Percentiles rank a stretch among this genome's conserved stretches.
Conservation (phyloP, 805 yeast genomes). For the Pichia nanzhaoensis region DNA sequence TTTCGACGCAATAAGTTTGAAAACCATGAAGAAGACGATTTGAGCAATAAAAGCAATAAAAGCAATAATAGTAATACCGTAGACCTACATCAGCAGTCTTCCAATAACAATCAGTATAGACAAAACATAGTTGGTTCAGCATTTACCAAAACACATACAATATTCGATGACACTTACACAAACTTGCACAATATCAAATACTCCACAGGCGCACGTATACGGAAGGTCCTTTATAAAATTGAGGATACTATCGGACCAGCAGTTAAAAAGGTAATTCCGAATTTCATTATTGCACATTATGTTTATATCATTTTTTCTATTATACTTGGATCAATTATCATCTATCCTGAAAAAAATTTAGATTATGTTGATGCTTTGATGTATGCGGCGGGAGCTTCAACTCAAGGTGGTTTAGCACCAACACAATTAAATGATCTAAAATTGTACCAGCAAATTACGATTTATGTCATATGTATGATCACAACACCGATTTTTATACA, state of each 20-base stretch:
- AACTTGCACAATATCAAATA: slow-evolving; percentile 14
- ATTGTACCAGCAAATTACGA: slow-evolving; percentile 72
- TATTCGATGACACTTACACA: slow-evolving; percentile 9
- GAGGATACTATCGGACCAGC: slow-evolving; percentile 37
- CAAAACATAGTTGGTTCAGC: background rate
- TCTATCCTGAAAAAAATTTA: slow-evolving; percentile 67
- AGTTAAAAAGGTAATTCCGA: slow-evolving; percentile 39
- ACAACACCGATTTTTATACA: slow-evolving; percentile 90
- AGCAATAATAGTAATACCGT: background rate
- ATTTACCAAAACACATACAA: slow-evolving; percentile 6
- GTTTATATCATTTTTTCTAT: slow-evolving; percentile 55
- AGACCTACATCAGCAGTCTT: background rate
- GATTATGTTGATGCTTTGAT: slow-evolving; percentile 76
- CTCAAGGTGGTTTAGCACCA: slow-evolving; percentile 92
- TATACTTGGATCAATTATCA: slow-evolving; percentile 62
- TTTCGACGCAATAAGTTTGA: background rate
- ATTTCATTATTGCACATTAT: slow-evolving; percentile 62
- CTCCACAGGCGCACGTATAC: slow-evolving; percentile 26
- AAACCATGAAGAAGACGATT: background rate
- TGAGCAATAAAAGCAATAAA: background rate
- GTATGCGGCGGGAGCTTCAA: slow-evolving; percentile 65
- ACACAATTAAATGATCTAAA: slow-evolving; percentile 56
- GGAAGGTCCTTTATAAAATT: slow-evolving; percentile 33
- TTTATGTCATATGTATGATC: slow-evolving; percentile 56
- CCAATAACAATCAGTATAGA: background rate